phyloP scores from a whole-genome alignment of 1,284 basidiomycete species.

The Taiwanofungus camphoratus region DNA sequence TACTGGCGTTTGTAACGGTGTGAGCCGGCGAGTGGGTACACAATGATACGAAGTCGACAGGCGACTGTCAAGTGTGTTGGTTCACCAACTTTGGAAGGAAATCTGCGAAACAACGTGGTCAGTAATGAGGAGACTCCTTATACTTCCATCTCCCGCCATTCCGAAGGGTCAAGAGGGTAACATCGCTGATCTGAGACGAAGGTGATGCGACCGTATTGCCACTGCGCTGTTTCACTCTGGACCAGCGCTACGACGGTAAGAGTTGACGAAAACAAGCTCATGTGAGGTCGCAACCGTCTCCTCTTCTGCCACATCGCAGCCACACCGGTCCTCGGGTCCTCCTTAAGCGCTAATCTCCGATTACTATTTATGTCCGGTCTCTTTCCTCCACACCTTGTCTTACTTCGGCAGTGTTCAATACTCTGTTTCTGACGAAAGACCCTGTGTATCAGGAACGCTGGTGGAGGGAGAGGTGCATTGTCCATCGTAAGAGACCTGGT shows the following conservation, averaged over 20 bases:
- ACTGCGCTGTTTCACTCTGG: background rate
- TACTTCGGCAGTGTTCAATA: too few species aligned
- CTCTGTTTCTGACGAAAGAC: too few species aligned
- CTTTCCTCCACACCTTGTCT: background rate
- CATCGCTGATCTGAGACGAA: conserved; percentile 1
- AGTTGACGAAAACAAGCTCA: too few species aligned
- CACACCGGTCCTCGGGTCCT: too few species aligned
- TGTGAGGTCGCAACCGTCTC: too few species aligned
- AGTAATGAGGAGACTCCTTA: conserved; percentile 4
- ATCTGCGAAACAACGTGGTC: conserved; percentile 1
- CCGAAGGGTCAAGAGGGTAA: background rate
- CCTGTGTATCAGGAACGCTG: too few species aligned
- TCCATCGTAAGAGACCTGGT: too few species aligned
- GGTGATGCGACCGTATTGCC: conserved; percentile 10
- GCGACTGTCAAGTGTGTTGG: conserved; percentile 1
- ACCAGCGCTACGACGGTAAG: background rate
- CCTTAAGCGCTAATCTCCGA: conserved; percentile 6
- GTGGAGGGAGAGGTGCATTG: too few species aligned
- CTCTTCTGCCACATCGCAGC: too few species aligned
- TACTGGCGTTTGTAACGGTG: conserved; percentile 13
- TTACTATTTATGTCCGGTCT: conserved; percentile 1
- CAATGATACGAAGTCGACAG: conserved; percentile 6
- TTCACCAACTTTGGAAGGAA: background rate
- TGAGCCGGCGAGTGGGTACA: conserved; percentile 2
- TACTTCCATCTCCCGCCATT: background rate